Percentiles rank a stretch among this genome's conserved stretches.
These are phyloP conservation scores for Alternaria gansuensis DNA, from an alignment of 2,329 filamentous ascomycete genomes.

Conservation along the genomic window DNA sequence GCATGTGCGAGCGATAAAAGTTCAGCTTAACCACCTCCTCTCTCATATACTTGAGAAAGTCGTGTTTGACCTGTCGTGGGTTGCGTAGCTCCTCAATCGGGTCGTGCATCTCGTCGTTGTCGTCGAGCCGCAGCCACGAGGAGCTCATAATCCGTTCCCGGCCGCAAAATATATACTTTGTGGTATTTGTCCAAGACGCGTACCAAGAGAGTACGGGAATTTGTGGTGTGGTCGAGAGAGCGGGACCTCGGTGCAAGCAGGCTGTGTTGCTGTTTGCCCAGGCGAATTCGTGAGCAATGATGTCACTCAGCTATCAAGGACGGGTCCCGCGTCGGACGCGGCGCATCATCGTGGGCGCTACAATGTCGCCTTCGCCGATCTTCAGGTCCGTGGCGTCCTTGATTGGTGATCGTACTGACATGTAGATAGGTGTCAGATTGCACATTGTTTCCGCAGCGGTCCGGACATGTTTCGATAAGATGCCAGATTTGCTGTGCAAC, in stretches of 20 bases:
- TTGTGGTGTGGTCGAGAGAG: neutral
- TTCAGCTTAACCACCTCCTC: conserved; percentile 31
- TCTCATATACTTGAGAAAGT: conserved; percentile 32
- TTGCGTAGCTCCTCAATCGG: conserved; percentile 29
- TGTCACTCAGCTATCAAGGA: conserved; percentile 15
- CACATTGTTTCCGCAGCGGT: neutral
- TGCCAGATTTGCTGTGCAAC: neutral
- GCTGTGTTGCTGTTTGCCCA: conserved; percentile 8
- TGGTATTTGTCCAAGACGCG: conserved; percentile 5
- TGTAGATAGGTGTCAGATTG: neutral
- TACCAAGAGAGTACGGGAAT: neutral
- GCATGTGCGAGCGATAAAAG: conserved; percentile 43
- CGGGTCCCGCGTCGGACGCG: neutral
- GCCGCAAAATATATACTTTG: conserved; percentile 2
- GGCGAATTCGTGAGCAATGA: conserved; percentile 5
- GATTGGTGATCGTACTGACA: conserved; percentile 3
- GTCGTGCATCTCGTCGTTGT: conserved; percentile 26
- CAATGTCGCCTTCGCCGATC: neutral
- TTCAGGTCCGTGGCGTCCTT: conserved; percentile 6
- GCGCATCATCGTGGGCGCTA: conserved; percentile 5
- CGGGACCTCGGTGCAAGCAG: conserved; percentile 5
- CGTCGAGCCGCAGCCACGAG: conserved; percentile 16
- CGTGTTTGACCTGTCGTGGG: conserved; percentile 29
- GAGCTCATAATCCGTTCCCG: conserved; percentile 12
- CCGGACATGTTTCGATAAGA: conserved; percentile 3